Evolutionary conservation across 768 basidiomycete species (phyloP).

Genomic region (Amanita pseudoporphyria): DNA sequence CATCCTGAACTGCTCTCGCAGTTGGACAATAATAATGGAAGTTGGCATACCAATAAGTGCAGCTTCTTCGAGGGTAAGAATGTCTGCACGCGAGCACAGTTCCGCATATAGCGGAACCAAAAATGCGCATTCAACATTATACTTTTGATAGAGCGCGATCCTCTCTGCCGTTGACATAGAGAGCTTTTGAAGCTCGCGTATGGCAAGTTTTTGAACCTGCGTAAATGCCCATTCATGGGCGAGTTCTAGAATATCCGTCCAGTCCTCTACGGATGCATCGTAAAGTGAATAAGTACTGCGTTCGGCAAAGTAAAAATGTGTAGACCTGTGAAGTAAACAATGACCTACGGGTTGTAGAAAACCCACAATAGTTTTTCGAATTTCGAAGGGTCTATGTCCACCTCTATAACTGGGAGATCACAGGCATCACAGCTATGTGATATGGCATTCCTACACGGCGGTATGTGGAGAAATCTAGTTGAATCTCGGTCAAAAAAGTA

Average conservation of each 20-base stretch:
- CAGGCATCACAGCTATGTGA: slow-evolving; percentile 18
- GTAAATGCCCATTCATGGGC: slow-evolving; percentile 46
- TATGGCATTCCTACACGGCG: neutral
- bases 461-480: slow-evolving; percentile 21
- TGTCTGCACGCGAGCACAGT: slow-evolving; percentile 27
- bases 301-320: neutral
- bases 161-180: slow-evolving; percentile 39
- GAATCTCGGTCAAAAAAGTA: slow-evolving; percentile 50
- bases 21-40: slow-evolving; percentile 8
- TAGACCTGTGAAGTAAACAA: neutral
- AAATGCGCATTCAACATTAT: slow-evolving; percentile 25
- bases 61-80: slow-evolving; percentile 37
- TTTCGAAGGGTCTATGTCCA: slow-evolving; percentile 36
- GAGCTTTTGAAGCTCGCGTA: slow-evolving; percentile 43
- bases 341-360: slow-evolving; percentile 51
- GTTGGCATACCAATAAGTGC: slow-evolving; percentile 32
- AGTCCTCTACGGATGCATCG: slow-evolving; percentile 36
- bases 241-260: slow-evolving; percentile 45
- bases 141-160: slow-evolving; percentile 36
- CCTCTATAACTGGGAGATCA: slow-evolving; percentile 23
- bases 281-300: slow-evolving; percentile 48
- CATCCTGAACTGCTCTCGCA: neutral
- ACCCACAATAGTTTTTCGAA: slow-evolving; percentile 52
- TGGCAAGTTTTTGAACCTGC: slow-evolving; percentile 41
- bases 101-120: slow-evolving; percentile 33